Percentiles rank a stretch among this genome's conserved stretches.
Conservation (phyloP, 306 rosid genomes). For the Prunus fruticosa region DNA sequence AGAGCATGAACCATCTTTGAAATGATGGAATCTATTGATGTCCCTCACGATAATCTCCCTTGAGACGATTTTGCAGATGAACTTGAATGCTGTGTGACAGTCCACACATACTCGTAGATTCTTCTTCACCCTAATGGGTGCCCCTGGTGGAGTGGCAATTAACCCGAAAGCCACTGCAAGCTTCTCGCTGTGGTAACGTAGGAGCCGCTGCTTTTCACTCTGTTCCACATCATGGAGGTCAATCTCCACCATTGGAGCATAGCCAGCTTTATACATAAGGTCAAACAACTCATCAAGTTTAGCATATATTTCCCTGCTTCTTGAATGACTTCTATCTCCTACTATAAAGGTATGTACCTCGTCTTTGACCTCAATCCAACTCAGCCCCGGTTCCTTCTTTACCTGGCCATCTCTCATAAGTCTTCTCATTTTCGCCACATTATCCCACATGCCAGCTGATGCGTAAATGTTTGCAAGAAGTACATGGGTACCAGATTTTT, state of each 20-base stretch:
- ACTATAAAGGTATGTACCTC: slow-evolving; percentile 68
- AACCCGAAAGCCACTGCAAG: slow-evolving; percentile 87
- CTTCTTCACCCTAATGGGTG: slow-evolving; percentile 83
- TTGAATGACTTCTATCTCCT: slow-evolving; percentile 73
- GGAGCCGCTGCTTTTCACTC: slow-evolving; percentile 60
- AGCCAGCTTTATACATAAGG: slow-evolving; percentile 66
- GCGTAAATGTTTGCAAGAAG: slow-evolving; percentile 91
- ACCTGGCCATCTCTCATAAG: slow-evolving; percentile 65
- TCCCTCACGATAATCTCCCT: slow-evolving; percentile 87
- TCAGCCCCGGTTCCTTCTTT: slow-evolving; percentile 95
- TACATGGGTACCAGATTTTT: slow-evolving; percentile 83
- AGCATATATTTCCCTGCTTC: slow-evolving; percentile 68
- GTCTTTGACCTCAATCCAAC: slow-evolving; percentile 89
- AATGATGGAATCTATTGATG: slow-evolving; percentile 82
- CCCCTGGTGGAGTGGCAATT: slow-evolving; percentile 65
- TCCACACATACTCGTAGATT: slow-evolving; percentile 77
- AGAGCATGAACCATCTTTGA: slow-evolving; percentile 78
- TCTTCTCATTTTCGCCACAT: slow-evolving; percentile 69
- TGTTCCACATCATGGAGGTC: slow-evolving; percentile 77
- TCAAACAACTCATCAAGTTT: slow-evolving; percentile 63
- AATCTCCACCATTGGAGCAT: slow-evolving; percentile 66
- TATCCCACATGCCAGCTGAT: slow-evolving; percentile 80
- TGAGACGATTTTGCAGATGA: slow-evolving; percentile 50
- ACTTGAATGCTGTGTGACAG: slow-evolving; percentile 78
- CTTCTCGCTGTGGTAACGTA: slow-evolving; percentile 80